Percentiles rank a stretch among this genome's conserved stretches.
phyloP scores from a whole-genome alignment of 176 grass and related monocot species.

The Ensete ventricosum region DNA sequence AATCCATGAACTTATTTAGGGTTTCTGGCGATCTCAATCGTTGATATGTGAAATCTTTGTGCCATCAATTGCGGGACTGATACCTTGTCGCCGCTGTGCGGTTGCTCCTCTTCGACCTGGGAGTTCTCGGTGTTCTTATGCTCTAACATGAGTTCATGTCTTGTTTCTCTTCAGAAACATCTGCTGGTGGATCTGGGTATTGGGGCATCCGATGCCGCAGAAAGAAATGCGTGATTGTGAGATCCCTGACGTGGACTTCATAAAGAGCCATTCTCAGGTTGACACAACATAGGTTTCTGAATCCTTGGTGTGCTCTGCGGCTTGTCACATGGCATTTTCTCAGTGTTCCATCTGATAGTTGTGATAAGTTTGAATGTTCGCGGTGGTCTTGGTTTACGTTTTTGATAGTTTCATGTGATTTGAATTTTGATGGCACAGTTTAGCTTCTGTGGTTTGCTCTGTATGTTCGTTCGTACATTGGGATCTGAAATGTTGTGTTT shows the following conservation, averaged over 20 bases:
- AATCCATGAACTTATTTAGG: neutral
- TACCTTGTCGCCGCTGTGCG: neutral
- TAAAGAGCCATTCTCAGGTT: conserved; percentile 7
- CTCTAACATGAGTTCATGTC: too few species aligned
- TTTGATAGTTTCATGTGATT: neutral
- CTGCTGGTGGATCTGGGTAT: neutral
- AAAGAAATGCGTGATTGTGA: neutral
- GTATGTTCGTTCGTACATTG: neutral
- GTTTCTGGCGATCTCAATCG: neutral
- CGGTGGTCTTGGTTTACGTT: neutral
- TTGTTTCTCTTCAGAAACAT: neutral
- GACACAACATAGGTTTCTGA: neutral
- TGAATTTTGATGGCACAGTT: neutral
- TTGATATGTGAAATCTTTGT: neutral
- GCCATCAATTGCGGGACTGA: neutral
- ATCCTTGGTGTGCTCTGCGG: neutral
- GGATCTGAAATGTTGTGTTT: neutral
- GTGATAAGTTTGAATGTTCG: too few species aligned
- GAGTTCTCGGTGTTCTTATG: neutral
- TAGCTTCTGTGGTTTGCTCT: neutral
- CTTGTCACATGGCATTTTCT: neutral
- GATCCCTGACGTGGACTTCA: neutral
- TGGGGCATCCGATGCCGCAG: neutral
- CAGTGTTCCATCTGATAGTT: neutral
- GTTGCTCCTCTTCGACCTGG: neutral